phyloP scores from a whole-genome alignment of 805 yeast genomes.

The Wickerhamiella domercqiae region DNA sequence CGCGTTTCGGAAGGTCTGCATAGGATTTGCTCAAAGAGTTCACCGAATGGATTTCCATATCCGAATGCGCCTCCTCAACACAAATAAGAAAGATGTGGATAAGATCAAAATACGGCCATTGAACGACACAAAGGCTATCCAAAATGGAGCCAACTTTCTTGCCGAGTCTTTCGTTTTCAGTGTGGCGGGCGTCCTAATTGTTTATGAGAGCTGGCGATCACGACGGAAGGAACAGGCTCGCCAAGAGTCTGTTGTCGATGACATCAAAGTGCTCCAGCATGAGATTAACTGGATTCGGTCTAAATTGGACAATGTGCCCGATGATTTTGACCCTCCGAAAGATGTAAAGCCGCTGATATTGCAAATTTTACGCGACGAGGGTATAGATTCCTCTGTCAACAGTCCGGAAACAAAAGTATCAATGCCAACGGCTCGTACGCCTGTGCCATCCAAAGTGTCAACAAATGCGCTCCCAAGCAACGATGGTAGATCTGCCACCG shows the following conservation, averaged over 20 bases:
- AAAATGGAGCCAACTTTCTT: slow-evolving; percentile 63
- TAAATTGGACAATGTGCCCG: slow-evolving; percentile 24
- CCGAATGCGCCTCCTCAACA: slow-evolving; percentile 43
- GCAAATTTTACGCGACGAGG: slow-evolving; percentile 13
- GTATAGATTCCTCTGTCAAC: too few relatives aligned
- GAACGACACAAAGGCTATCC: slow-evolving; percentile 69
- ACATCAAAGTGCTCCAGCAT: slow-evolving; percentile 50
- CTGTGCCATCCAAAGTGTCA: too few relatives aligned
- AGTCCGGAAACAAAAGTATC: too few relatives aligned
- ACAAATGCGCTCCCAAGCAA: too few relatives aligned
- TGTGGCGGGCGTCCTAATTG: slow-evolving; percentile 62
- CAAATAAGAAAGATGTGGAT: slow-evolving; percentile 20
- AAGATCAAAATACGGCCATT: slow-evolving; percentile 52
- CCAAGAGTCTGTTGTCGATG: slow-evolving; percentile 55
- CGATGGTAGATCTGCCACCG: too few relatives aligned
- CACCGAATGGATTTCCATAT: slow-evolving; percentile 51
- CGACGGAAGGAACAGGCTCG: slow-evolving; percentile 46
- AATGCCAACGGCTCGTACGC: too few relatives aligned
- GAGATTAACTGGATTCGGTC: slow-evolving; percentile 44
- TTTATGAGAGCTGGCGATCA: slow-evolving; percentile 57
- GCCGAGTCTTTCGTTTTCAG: slow-evolving; percentile 64
- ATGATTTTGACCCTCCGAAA: slow-evolving; percentile 26
- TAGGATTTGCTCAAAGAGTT: slow-evolving; percentile 52
- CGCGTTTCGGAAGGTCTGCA: slow-evolving; percentile 44
- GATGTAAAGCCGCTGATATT: slow-evolving; percentile 33